phyloP scores from a whole-genome alignment of 345 rosid genomes.

The Linum usitatissimum region DNA sequence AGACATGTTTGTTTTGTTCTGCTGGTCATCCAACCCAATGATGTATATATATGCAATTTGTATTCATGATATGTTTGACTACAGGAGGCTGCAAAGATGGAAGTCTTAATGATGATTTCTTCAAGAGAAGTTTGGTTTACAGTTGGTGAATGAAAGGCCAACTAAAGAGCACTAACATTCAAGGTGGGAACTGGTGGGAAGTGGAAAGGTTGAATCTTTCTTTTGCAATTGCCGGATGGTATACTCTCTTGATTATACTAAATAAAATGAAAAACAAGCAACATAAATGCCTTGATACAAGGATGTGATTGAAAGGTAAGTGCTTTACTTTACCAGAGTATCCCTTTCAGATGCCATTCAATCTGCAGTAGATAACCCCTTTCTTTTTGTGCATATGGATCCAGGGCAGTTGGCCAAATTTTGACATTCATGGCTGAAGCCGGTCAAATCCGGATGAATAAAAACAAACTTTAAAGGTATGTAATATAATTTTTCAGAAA shows the following conservation, averaged over 20 bases:
- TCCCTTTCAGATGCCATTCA: background rate
- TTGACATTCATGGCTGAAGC: background rate
- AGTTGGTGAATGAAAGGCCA: slow-evolving; percentile 3
- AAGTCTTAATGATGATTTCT: background rate
- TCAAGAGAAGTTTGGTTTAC: slow-evolving; percentile 4
- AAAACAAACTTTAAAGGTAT: background rate
- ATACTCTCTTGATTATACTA: too few relatives aligned
- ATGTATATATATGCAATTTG: slow-evolving; percentile 9
- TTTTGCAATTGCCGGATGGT: background rate
- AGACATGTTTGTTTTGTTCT: slow-evolving; percentile 12
- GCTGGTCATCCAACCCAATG: slow-evolving; percentile 17
- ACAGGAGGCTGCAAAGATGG: slow-evolving; percentile 4
- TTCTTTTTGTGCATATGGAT: background rate
- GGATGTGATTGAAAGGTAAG: background rate
- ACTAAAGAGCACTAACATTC: background rate
- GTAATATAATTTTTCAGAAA: too few relatives aligned
- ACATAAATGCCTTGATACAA: background rate
- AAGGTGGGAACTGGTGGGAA: background rate
- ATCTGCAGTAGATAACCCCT: background rate
- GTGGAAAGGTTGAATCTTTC: background rate
- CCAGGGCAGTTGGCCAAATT: background rate
- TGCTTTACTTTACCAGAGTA: background rate
- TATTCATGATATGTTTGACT: slow-evolving; percentile 13
- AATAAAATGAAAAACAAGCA: background rate
- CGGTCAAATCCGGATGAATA: background rate